These are phyloP conservation scores for Kondoa subrosea DNA, from an alignment of 768 basidiomycete species.

Conservation along the genomic window DNA sequence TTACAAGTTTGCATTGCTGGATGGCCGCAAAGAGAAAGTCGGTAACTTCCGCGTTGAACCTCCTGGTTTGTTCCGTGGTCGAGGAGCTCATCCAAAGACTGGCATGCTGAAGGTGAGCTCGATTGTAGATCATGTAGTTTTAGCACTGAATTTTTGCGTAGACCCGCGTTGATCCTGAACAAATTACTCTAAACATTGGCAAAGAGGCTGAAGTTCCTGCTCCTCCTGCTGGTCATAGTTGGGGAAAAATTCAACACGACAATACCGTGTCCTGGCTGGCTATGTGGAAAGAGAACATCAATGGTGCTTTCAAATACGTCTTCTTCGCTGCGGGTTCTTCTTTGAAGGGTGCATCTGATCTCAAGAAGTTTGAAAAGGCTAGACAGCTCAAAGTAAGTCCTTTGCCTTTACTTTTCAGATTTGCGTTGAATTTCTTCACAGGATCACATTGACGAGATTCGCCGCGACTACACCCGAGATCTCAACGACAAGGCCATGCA, in stretches of 20 bases:
- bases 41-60: slow-evolving; percentile 98
- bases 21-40: slow-evolving; percentile 92
- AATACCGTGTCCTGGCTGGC: slow-evolving; percentile 99
- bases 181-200: slow-evolving; percentile 90
- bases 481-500: slow-evolving; percentile 82
- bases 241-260: slow-evolving; percentile 77
- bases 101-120: slow-evolving; percentile 66
- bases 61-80: slow-evolving; percentile 92
- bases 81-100: slow-evolving; percentile 96
- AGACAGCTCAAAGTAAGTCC: slow-evolving; percentile 69
- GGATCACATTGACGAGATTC: slow-evolving; percentile 67
- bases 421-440: slow-evolving; percentile 10
- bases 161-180: slow-evolving; percentile 79
- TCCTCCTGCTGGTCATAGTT: slow-evolving; percentile 82
- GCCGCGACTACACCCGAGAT: slow-evolving; percentile 67
- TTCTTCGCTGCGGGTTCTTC: slow-evolving; percentile 95
- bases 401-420: slow-evolving; percentile 1
- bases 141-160: slow-evolving; percentile 29
- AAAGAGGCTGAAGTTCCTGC: slow-evolving; percentile 52
- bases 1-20: slow-evolving; percentile 70
- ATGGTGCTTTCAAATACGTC: slow-evolving; percentile 73
- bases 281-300: slow-evolving; percentile 97
- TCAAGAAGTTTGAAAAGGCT: slow-evolving; percentile 95
- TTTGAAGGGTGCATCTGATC: slow-evolving; percentile 93
- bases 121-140: background rate